Base-by-base conservation (phyloP, 768 basidiomycete species). In the Inosperma sp. region DNA sequence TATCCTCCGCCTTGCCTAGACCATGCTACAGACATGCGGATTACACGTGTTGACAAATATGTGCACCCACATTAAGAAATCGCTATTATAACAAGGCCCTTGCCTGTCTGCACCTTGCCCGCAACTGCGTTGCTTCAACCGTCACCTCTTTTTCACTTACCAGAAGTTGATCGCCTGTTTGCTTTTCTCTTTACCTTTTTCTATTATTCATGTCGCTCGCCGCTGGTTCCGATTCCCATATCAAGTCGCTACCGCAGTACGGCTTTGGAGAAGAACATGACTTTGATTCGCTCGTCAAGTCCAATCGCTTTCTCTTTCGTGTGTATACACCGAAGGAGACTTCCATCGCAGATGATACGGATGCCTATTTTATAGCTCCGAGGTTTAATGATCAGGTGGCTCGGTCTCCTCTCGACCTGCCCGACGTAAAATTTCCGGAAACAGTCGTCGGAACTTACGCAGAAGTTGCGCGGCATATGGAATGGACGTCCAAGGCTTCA, bases 281-380 rank as follows among this genome's bases (percentile, higher is more conserved):
- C 35, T 89, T 89, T 62, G 76, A 79, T 46, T 70, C 67, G 29
- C 77, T 90, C 36, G 67, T 83, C 56, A 69, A 76, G 47, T 71
- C 75, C 48, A 89, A 88, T 62, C 81, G 78, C 27, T 88, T 87
- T 67, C 76, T 90, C 59, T 90, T 86, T 72, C 85, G 88, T 35
- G 80, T 90, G 12, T 83, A 89, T 63, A 88, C 86, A 29, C 87
- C 87, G 23, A 86, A 81, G 61, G 73, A 77, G 49, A 73, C 68
- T 35, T 77, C 79, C 2, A 75, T 76, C 57, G 68, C 72, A 59
- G 79, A 81, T 60, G 68, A 72, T 31, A 68, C 73, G 3, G 79
- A 86, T 60, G 77, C 82, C 2, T 85, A 76, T 64, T 88, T 89
- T 56, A 67, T 88, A 45, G 86, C 84, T 17, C 81, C 80, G 48